phyloP scores from a whole-genome alignment of 148 eudicot genomes.

The Fallopia convolvulus region DNA sequence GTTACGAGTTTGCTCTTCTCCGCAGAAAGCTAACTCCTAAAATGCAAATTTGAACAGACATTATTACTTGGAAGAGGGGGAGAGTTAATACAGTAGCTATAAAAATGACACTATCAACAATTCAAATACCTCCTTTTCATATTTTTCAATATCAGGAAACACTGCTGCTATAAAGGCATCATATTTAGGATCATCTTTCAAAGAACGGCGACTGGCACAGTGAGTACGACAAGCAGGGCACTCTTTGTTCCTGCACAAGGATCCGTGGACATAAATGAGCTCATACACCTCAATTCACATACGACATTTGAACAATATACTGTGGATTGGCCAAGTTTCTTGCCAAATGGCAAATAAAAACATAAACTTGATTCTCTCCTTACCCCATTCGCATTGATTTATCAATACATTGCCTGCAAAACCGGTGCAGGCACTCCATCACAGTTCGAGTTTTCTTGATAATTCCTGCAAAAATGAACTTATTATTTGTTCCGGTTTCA shows the following conservation, averaged over 20 bases:
- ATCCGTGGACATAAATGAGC: background rate
- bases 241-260: conserved; percentile 56
- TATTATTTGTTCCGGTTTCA: background rate
- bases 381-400: conserved; percentile 99
- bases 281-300: conserved; percentile 9
- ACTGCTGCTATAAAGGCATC: conserved; percentile 57
- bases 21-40: conserved; percentile 75
- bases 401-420: conserved; percentile 98
- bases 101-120: background rate
- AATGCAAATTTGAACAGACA: background rate
- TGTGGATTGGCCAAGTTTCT: background rate
- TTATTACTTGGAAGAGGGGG: conserved; percentile 4
- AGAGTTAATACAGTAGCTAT: background rate
- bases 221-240: conserved; percentile 88
- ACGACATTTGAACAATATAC: background rate
- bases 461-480: conserved; percentile 41
- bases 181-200: conserved; percentile 77
- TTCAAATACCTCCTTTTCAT: conserved; percentile 69
- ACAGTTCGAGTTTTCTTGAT: conserved; percentile 90
- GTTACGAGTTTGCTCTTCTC: conserved; percentile 66
- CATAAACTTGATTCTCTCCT: conserved; percentile 2
- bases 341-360: background rate
- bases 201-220: conserved; percentile 84
- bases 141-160: conserved; percentile 67
- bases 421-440: conserved; percentile 96